These are phyloP conservation scores for Panaeolus papilionaceus DNA, from an alignment of 768 basidiomycete genomes.

Conservation along the genomic window DNA sequence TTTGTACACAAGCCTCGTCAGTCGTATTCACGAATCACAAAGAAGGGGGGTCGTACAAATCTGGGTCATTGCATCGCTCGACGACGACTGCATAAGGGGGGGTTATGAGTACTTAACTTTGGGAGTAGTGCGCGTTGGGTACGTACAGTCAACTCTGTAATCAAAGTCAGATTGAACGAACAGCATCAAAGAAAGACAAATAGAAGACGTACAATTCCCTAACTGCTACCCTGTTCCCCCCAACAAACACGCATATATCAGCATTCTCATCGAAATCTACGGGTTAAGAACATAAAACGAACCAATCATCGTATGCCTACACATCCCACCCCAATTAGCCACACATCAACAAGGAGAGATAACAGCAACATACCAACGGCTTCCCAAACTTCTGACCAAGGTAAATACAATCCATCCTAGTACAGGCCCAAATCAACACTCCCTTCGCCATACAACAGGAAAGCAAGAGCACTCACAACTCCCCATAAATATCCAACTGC, in stretches of 20 bases:
- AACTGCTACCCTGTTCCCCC: constrained; percentile 61
- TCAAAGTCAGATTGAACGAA: constrained; percentile 1
- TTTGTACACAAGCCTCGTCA: constrained; percentile 32
- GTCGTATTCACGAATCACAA: not conserved
- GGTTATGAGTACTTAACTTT: not conserved
- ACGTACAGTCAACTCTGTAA: constrained; percentile 74
- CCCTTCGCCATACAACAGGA: not conserved
- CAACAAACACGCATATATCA: not conserved
- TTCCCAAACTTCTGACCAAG: constrained; percentile 93
- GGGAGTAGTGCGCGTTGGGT: not conserved
- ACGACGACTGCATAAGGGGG: constrained; percentile 63
- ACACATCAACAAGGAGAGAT: not conserved
- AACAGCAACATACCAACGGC: constrained; percentile 60
- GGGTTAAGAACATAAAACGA: not conserved
- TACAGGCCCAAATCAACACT: not conserved
- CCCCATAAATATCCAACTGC: constrained; percentile 96
- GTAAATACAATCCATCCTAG: constrained; percentile 96
- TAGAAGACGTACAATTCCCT: constrained; percentile 69
- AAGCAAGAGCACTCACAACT: constrained; percentile 59
- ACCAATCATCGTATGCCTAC: constrained; percentile 52
- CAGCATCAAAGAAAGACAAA: constrained; percentile 2
- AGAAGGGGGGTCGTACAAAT: constrained; percentile 56
- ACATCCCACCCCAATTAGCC: not conserved
- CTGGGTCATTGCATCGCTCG: constrained; percentile 71
- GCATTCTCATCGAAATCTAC: not conserved